Percentiles rank a stretch among this genome's conserved stretches.
These are phyloP conservation scores for Tetracladium marchalianum DNA, from an alignment of 495 filamentous ascomycete genomes.

Conservation along the genomic window DNA sequence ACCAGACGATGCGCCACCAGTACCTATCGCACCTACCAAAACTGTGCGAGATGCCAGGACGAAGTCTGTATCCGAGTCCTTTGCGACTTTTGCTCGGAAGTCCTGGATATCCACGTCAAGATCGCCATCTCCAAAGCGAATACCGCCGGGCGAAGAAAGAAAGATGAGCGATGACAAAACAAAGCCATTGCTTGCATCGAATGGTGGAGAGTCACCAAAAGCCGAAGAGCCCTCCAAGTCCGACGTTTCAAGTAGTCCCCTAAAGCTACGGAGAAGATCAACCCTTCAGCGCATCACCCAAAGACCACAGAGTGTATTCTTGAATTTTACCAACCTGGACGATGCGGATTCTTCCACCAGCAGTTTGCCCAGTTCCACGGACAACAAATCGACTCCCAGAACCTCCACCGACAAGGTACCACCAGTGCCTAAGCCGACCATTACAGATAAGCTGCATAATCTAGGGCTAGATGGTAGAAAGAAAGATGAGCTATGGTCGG, in stretches of 20 bases:
- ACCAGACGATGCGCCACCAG: conserved; percentile 14
- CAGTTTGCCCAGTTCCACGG: conserved; percentile 29
- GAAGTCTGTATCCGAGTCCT: conserved; percentile 40
- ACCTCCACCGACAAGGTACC: conserved; percentile 39
- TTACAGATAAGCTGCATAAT: conserved; percentile 44
- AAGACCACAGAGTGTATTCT: conserved; percentile 19
- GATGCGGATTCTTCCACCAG: conserved; percentile 22
- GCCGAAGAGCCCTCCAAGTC: conserved; percentile 5
- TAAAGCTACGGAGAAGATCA: conserved; percentile 3
- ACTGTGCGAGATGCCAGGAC: conserved; percentile 15
- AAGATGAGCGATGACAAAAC: conserved; percentile 7
- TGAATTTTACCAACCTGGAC: conserved; percentile 15
- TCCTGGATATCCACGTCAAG: conserved; percentile 56
- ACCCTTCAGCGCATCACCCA: conserved; percentile 11
- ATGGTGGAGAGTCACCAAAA: conserved; percentile 4
- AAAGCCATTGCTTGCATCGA: not conserved
- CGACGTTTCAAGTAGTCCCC: conserved; percentile 7
- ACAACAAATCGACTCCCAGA: conserved; percentile 37
- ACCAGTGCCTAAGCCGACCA: conserved; percentile 45
- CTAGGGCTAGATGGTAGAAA: conserved; percentile 30
- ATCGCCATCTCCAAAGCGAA: conserved; percentile 45
- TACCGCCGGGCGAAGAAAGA: conserved; percentile 1
- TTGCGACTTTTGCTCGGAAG: conserved; percentile 55
- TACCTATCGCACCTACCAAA: conserved; percentile 14
- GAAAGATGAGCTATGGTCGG: conserved; percentile 83